Conservation (phyloP, 768 basidiomycete species). For the Phallus indusiatus region DNA sequence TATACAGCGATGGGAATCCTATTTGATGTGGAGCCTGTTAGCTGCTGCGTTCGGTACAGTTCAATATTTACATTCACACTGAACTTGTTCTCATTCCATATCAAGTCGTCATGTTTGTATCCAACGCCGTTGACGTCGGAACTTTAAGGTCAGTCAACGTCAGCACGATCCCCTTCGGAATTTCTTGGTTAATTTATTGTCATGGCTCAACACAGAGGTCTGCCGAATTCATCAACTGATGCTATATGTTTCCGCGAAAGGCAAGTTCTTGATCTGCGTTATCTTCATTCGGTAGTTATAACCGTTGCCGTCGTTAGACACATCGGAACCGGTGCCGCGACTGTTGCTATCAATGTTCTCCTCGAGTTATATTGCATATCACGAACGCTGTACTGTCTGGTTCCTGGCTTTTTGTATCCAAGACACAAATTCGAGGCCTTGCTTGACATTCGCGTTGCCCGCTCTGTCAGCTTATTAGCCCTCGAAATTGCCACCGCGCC, state of each 20-base stretch:
- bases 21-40: conserved; percentile 22
- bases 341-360: conserved; percentile 25
- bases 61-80: neutral
- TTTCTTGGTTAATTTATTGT: neutral
- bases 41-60: conserved; percentile 28
- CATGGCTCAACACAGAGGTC: neutral
- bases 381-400: conserved; percentile 24
- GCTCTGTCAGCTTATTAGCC: conserved; percentile 31
- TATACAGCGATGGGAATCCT: conserved; percentile 24
- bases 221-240: neutral
- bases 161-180: neutral
- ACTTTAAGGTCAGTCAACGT: conserved; percentile 21
- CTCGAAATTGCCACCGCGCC: conserved; percentile 34
- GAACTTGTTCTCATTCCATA: neutral
- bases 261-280: conserved; percentile 6
- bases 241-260: conserved; percentile 13
- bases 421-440: conserved; percentile 15
- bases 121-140: conserved; percentile 31
- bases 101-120: conserved; percentile 33
- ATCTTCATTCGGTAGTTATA: neutral
- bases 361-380: conserved; percentile 30
- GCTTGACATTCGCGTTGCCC: conserved; percentile 23
- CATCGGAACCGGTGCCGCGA: conserved; percentile 28
- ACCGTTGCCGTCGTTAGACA: conserved; percentile 22
- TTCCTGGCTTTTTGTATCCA: conserved; percentile 16